These are phyloP conservation scores for Cryptococcus sp. DNA, from an alignment of 1,284 basidiomycete genomes.

Conservation along the genomic window DNA sequence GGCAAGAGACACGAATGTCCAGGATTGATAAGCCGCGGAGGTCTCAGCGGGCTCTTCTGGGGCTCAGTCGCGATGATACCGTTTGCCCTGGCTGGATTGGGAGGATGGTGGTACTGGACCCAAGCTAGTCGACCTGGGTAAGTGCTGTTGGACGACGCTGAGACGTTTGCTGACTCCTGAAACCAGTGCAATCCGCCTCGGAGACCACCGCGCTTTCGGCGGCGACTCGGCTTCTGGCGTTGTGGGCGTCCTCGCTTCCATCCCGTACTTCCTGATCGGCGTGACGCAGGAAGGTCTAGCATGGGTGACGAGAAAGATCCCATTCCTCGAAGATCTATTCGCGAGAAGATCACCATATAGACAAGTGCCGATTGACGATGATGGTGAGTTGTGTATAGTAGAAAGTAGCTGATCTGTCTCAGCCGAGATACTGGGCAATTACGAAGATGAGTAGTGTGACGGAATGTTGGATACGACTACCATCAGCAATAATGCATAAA, in stretches of 20 bases:
- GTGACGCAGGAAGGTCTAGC: conserved; percentile 64
- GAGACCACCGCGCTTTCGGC: conserved; percentile 58
- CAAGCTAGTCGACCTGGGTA: conserved; percentile 72
- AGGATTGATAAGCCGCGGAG: conserved; percentile 59
- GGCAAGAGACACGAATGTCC: conserved; percentile 75
- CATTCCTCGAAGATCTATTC: conserved; percentile 49
- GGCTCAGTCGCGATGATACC: conserved; percentile 68
- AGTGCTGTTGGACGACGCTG: conserved; percentile 36
- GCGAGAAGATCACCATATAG: conserved; percentile 69
- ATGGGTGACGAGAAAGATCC: conserved; percentile 58
- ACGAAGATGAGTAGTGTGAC: conserved; percentile 35
- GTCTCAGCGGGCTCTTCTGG: conserved; percentile 80
- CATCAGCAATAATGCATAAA: background rate
- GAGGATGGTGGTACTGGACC: conserved; percentile 76
- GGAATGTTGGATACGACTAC: conserved; percentile 1
- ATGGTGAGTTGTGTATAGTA: conserved; percentile 62
- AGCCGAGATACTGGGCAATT: conserved; percentile 40
- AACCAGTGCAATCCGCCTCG: conserved; percentile 72
- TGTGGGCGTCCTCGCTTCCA: conserved; percentile 71
- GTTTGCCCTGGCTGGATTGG: conserved; percentile 68
- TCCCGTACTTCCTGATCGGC: conserved; percentile 85
- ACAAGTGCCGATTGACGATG: conserved; percentile 79
- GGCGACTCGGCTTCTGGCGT: conserved; percentile 57
- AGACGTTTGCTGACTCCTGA: background rate
- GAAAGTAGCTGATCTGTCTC: background rate